Evolutionary conservation across 2,329 filamentous ascomycete species (phyloP).

Genomic region (Gyromitra esculenta): DNA sequence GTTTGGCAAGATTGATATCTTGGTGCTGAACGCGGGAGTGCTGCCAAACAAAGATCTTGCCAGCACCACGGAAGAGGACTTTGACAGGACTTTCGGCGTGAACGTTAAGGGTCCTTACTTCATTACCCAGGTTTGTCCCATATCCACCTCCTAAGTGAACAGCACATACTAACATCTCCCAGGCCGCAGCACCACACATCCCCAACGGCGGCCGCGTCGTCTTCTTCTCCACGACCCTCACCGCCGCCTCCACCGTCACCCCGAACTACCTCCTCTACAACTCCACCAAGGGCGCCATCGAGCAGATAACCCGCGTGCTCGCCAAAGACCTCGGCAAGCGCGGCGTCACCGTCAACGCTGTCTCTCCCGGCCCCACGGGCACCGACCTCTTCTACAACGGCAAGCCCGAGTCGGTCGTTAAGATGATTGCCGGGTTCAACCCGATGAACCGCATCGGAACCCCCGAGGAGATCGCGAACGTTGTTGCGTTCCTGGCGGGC

Average conservation of each 20-base stretch:
- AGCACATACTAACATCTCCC: slow-evolving; percentile 30
- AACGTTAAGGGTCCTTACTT: slow-evolving; percentile 71
- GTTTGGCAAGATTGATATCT: slow-evolving; percentile 69
- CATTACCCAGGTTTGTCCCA: slow-evolving; percentile 62
- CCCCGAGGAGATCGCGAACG: slow-evolving; percentile 65
- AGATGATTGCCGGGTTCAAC: slow-evolving; percentile 61
- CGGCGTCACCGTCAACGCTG: slow-evolving; percentile 66
- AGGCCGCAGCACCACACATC: slow-evolving; percentile 68
- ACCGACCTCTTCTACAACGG: slow-evolving; percentile 68
- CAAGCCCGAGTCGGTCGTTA: slow-evolving; percentile 64
- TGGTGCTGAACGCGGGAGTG: slow-evolving; percentile 68
- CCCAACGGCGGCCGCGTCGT: slow-evolving; percentile 64
- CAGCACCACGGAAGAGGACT: slow-evolving; percentile 65
- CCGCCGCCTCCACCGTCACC: slow-evolving; percentile 61
- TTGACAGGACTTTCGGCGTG: slow-evolving; percentile 64
- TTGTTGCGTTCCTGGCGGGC: slow-evolving; percentile 62
- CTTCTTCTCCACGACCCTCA: slow-evolving; percentile 65
- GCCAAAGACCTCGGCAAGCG: slow-evolving; percentile 67
- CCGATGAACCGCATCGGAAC: slow-evolving; percentile 64
- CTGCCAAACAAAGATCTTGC: slow-evolving; percentile 66
- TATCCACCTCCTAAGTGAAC: slow-evolving; percentile 57
- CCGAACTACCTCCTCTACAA: slow-evolving; percentile 66
- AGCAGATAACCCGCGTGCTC: slow-evolving; percentile 68
- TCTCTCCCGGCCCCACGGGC: slow-evolving; percentile 67
- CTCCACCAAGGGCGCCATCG: slow-evolving; percentile 69